These are phyloP conservation scores for Strigomonas culicis DNA, from an alignment of 208 protist genomes.

Conservation along the genomic window DNA sequence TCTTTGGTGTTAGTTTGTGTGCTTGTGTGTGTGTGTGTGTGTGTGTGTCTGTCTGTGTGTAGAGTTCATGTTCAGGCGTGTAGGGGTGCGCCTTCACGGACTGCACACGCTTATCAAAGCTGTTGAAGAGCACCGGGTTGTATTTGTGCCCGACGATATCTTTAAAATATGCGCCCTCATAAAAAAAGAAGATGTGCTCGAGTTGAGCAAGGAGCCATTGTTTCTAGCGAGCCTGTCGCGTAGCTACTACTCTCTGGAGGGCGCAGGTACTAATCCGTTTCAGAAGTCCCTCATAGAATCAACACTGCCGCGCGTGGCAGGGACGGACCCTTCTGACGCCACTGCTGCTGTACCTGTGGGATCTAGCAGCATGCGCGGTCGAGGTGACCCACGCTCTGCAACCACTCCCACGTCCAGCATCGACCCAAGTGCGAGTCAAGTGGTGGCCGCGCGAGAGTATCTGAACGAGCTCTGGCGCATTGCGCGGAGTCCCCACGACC, in stretches of 20 bases:
- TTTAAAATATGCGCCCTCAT: conserved; percentile 23
- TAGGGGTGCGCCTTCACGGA: conserved; percentile 18
- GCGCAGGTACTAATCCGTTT: conserved; percentile 34
- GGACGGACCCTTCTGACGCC: background rate
- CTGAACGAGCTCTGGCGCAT: background rate
- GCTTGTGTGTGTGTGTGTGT: background rate
- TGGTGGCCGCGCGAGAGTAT: background rate
- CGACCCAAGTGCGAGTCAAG: background rate
- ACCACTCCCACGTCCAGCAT: background rate
- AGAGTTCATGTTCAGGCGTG: background rate
- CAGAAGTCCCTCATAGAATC: conserved; percentile 47
- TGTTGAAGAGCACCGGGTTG: background rate
- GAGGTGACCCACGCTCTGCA: background rate
- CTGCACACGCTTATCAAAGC: conserved; percentile 10
- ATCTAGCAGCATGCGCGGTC: background rate
- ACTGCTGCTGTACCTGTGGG: background rate
- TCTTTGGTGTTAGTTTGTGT: background rate
- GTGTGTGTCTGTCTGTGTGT: background rate
- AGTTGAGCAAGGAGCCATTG: conserved; percentile 16
- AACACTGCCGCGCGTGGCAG: conserved; percentile 6
- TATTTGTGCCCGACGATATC: conserved; percentile 24
- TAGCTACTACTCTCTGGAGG: conserved; percentile 17
- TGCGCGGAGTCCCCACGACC: background rate
- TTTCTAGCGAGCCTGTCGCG: conserved; percentile 29
- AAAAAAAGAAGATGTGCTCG: conserved; percentile 31